Conservation (phyloP, 2,329 filamentous ascomycete genomes). For the Paramyrothecium roridum region DNA sequence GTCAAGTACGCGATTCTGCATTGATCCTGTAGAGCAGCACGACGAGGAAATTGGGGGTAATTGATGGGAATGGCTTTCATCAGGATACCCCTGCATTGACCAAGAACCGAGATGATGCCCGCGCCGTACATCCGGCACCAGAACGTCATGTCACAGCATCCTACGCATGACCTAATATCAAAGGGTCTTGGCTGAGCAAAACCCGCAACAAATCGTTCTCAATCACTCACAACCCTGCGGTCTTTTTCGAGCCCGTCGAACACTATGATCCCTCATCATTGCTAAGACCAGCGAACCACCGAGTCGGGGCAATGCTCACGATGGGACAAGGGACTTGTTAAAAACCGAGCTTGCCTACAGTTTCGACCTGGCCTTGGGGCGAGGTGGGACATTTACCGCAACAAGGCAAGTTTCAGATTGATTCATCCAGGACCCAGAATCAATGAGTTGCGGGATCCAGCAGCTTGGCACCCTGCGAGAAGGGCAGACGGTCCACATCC, state of each 20-base stretch:
- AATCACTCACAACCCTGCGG: too few species aligned
- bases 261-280: too few species aligned
- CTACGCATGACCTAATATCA: too few species aligned
- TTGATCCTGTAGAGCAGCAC: slow-evolving; percentile 9
- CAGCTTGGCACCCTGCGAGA: not conserved
- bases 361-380: too few species aligned
- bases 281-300: too few species aligned
- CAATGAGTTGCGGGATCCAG: not conserved
- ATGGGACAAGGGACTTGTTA: too few species aligned
- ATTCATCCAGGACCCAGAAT: not conserved
- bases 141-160: not conserved
- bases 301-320: too few species aligned
- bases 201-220: too few species aligned
- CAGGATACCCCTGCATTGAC: not conserved
- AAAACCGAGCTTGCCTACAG: too few species aligned
- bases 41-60: slow-evolving; percentile 1
- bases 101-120: not conserved
- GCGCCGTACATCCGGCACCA: not conserved
- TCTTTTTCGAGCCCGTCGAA: too few species aligned
- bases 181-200: too few species aligned
- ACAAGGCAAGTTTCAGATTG: not conserved
- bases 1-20: not conserved
- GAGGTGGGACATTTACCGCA: not conserved
- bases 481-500: too few species aligned
- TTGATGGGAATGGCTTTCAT: slow-evolving; percentile 4